Evolutionary conservation across 352 stramenopile genomes (phyloP).

Genomic region (Stramenopiles sp.): DNA sequence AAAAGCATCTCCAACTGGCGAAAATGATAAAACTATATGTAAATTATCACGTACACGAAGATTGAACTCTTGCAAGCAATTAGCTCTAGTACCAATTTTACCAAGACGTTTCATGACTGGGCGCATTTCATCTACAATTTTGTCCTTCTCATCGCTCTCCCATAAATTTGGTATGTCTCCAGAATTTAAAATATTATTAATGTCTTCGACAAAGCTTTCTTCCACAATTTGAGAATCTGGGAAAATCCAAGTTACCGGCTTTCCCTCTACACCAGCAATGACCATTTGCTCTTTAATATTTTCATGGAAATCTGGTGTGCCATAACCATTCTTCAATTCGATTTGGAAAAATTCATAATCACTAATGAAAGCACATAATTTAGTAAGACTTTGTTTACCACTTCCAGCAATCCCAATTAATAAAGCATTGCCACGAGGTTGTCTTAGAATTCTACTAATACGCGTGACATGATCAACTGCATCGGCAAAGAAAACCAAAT

Average conservation of each 20-base stretch:
- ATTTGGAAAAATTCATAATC: slow-evolving; percentile 89
- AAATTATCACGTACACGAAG: slow-evolving; percentile 77
- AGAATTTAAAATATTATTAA: slow-evolving; percentile 95
- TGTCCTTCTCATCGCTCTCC: slow-evolving; percentile 96
- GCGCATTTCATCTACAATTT: slow-evolving; percentile 86
- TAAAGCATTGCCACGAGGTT: slow-evolving; percentile 77
- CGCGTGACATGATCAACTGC: slow-evolving; percentile 83
- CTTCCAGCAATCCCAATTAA: slow-evolving; percentile 89
- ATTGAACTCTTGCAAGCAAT: too few species aligned
- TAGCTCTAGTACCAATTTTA: too few species aligned
- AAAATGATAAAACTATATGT: slow-evolving; percentile 96
- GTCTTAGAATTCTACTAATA: slow-evolving; percentile 85
- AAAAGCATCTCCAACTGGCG: slow-evolving; percentile 92
- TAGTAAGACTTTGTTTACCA: slow-evolving; percentile 88
- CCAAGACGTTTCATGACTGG: too few species aligned
- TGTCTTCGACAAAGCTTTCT: slow-evolving; percentile 92
- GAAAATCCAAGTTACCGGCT: slow-evolving; percentile 92
- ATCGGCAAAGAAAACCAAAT: slow-evolving; percentile 94
- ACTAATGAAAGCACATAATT: slow-evolving; percentile 84
- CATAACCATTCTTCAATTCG: slow-evolving; percentile 94
- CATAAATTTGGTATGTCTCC: slow-evolving; percentile 93
- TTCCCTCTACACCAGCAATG: slow-evolving; percentile 77
- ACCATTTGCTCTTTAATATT: slow-evolving; percentile 89
- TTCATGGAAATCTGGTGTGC: slow-evolving; percentile 87
- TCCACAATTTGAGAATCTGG: slow-evolving; percentile 97